These are phyloP conservation scores for Xylaria grammica DNA, from an alignment of 495 filamentous ascomycete genomes.

Conservation along the genomic window DNA sequence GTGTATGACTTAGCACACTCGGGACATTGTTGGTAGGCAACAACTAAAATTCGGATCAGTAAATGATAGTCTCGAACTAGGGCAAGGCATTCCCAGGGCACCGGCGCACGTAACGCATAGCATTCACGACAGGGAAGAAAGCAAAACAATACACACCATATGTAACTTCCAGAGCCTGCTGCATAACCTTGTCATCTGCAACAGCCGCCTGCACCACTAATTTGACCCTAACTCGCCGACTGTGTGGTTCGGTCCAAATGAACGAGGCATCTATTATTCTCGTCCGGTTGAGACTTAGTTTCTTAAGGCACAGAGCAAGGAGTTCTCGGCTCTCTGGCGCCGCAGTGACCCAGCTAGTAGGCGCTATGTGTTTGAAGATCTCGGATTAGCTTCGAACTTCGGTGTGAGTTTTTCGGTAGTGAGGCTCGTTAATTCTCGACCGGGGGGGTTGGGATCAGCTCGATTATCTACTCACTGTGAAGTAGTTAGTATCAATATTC, in stretches of 20 bases:
- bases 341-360: slow-evolving; percentile 81
- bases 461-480: slow-evolving; percentile 13
- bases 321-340: slow-evolving; percentile 85
- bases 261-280: slow-evolving; percentile 94
- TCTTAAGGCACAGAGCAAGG: slow-evolving; percentile 84
- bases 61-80: not conserved
- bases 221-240: slow-evolving; percentile 85
- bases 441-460: too few species aligned
- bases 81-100: not conserved
- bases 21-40: slow-evolving; percentile 85
- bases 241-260: slow-evolving; percentile 98
- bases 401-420: not conserved
- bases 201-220: slow-evolving; percentile 82
- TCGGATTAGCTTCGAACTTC: not conserved
- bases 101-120: not conserved
- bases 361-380: slow-evolving; percentile 45
- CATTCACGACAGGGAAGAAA: not conserved
- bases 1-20: slow-evolving; percentile 96
- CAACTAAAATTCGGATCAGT: slow-evolving; percentile 45
- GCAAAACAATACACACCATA: slow-evolving; percentile 49
- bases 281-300: slow-evolving; percentile 82
- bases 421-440: not conserved
- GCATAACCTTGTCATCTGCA: slow-evolving; percentile 79
- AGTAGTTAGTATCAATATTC: slow-evolving; percentile 6
- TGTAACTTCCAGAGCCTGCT: slow-evolving; percentile 93